Evolutionary conservation across 2,329 filamentous ascomycete species (phyloP), one percentile per base, ranked within the genome.

Genomic region (Cordyceps cateniannulata): DNA sequence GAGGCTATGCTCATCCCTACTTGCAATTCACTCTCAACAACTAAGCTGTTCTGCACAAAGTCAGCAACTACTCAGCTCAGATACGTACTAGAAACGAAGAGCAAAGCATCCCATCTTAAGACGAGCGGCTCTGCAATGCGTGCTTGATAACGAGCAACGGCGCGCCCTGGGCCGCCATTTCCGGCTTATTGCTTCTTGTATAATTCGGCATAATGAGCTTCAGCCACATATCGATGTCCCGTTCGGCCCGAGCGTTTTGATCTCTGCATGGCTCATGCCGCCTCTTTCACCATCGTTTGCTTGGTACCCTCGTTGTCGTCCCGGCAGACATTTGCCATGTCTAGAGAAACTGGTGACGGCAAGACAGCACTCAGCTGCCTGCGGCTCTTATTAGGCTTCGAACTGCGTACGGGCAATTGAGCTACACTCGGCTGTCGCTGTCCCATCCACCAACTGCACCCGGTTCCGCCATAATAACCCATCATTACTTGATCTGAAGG

Each of bases 201-300:
- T 35, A n/a, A 12, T 25, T 56, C 8, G 48, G 25, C 48, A 59
- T 50, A 35, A 42, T 42, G 18, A n/a, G 35, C 9, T 18, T 49
- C 56, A 52, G 56, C 56, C 56, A 44, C 56, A 59, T 10, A 48
- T 50, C 25, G 18, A n/a, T 20, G 9, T 59, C 44, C 56, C 24
- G 48, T 35, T 35, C 48, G 56, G 47, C 25, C 56, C 56, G 38
- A 45, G 38, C 48, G 32, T 59, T n/a, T 40, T 44, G 47, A 45
- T 51, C 47, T 22, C 3, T 22, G 8, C 32, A 58, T 22, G 29
- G 16, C 10, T 42, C 20, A 6, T 44, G 3, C 16, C 12, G 25
- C 40, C 18, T 22, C 25, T 40, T 38, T 27, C 35, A 25, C 8
- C 27, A 22, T 10, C 14, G n/a, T 24, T 14, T 48, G 38, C n/a